phyloP scores from a whole-genome alignment of 495 filamentous ascomycete genomes.

The Cetradonia linearis region DNA sequence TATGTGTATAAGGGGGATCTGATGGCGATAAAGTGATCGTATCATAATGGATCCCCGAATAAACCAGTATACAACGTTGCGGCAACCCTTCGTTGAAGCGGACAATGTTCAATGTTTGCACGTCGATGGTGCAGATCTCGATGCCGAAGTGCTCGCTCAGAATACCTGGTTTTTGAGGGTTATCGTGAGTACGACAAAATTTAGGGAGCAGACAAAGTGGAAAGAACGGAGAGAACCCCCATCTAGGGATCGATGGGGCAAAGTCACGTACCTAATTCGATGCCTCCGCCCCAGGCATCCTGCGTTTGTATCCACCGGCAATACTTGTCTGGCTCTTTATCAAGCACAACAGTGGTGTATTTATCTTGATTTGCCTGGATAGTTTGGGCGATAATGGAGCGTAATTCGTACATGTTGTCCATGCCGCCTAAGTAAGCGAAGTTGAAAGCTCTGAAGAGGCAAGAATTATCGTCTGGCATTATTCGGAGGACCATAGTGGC shows the following conservation, averaged over 20 bases:
- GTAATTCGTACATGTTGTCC: conserved; percentile 64
- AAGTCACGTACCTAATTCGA: conserved; percentile 56
- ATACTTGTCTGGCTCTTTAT: conserved; percentile 61
- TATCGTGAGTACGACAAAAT: neutral
- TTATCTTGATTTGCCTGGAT: conserved; percentile 63
- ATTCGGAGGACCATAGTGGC: conserved; percentile 73
- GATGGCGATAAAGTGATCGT: conserved; percentile 67
- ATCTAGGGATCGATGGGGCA: neutral
- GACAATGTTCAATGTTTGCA: conserved; percentile 57
- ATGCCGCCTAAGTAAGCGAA: conserved; percentile 63
- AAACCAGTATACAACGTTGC: conserved; percentile 71
- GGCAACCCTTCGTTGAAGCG: conserved; percentile 69
- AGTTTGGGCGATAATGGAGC: conserved; percentile 67
- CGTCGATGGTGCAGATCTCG: conserved; percentile 80
- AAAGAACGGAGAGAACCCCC: neutral
- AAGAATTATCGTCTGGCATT: conserved; percentile 96
- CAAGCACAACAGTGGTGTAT: conserved; percentile 68
- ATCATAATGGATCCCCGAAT: conserved; percentile 94
- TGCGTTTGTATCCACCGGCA: conserved; percentile 74
- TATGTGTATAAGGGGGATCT: conserved; percentile 45
- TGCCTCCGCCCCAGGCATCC: conserved; percentile 83
- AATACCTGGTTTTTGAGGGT: conserved; percentile 33
- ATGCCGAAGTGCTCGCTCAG: conserved; percentile 75
- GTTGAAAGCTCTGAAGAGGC: conserved; percentile 83
- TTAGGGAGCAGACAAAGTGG: neutral